Percentiles rank a stretch among this genome's conserved stretches.
Conservation (phyloP, 257 asterid species). For the Nicotiana attenuata region DNA sequence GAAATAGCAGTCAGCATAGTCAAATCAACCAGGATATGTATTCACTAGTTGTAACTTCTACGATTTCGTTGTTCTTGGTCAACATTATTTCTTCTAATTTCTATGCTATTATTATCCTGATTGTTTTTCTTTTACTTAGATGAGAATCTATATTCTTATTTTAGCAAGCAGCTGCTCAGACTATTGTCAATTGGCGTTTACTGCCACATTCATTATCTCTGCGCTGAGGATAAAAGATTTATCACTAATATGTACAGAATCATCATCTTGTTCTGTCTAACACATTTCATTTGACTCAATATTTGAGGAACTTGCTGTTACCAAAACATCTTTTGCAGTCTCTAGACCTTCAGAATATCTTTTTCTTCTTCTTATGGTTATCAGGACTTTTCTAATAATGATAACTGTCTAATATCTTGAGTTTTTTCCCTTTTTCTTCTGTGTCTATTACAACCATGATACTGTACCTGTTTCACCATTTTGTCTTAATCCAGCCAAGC, state of each 20-base stretch:
- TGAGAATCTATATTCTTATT: not conserved
- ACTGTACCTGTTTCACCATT: not conserved
- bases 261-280: not conserved
- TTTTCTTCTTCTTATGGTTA: not conserved
- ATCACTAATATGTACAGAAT: not conserved
- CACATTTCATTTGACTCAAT: not conserved
- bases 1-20: not conserved
- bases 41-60: not conserved
- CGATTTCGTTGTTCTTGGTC: not conserved
- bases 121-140: not conserved
- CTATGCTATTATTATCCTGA: not conserved
- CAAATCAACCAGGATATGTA: not conserved
- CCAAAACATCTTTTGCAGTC: not conserved
- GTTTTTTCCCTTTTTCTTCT: not conserved
- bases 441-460: not conserved
- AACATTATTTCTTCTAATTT: constrained; percentile 1
- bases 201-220: not conserved
- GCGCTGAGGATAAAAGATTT: not conserved
- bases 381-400: not conserved
- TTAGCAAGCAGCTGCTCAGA: not conserved
- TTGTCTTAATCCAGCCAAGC: constrained; percentile 23
- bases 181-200: not conserved
- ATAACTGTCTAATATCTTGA: not conserved
- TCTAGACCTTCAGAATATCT: not conserved
- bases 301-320: not conserved